These are phyloP conservation scores for Clonostachys chloroleuca DNA, from an alignment of 2,329 filamentous ascomycete genomes.

Conservation along the genomic window DNA sequence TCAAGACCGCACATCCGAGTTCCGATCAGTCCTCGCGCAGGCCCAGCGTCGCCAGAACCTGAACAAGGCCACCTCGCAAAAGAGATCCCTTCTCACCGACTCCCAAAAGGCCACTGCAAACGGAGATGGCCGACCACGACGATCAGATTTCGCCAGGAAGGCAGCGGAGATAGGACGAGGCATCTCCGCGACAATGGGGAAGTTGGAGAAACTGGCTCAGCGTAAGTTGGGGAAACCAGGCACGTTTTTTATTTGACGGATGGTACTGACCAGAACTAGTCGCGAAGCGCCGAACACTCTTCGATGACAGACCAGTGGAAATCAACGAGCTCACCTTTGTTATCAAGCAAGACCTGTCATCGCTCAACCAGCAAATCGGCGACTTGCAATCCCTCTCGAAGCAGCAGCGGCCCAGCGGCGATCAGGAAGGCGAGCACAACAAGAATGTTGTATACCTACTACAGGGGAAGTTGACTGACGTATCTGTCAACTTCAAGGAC, in stretches of 20 bases:
- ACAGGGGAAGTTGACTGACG: slow-evolving; percentile 87
- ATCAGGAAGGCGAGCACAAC: slow-evolving; percentile 93
- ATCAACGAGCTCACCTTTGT: slow-evolving; percentile 96
- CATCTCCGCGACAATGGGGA: slow-evolving; percentile 89
- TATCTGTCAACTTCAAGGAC: slow-evolving; percentile 94
- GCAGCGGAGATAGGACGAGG: slow-evolving; percentile 89
- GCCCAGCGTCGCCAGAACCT: slow-evolving; percentile 76
- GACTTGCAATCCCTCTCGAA: slow-evolving; percentile 73
- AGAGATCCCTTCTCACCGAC: slow-evolving; percentile 74
- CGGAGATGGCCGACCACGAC: slow-evolving; percentile 48
- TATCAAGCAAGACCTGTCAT: slow-evolving; percentile 94
- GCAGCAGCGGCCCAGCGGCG: slow-evolving; percentile 67
- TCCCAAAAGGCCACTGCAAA: slow-evolving; percentile 63
- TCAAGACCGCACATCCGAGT: slow-evolving; percentile 95
- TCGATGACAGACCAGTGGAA: slow-evolving; percentile 94
- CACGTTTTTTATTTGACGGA: background rate
- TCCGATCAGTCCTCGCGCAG: slow-evolving; percentile 84
- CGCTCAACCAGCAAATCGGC: slow-evolving; percentile 80
- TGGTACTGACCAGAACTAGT: slow-evolving; percentile 41
- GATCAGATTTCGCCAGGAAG: slow-evolving; percentile 89
- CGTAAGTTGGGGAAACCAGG: slow-evolving; percentile 36
- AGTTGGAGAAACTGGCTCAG: slow-evolving; percentile 89
- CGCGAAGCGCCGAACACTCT: slow-evolving; percentile 93
- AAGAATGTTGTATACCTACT: slow-evolving; percentile 93
- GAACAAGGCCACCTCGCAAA: slow-evolving; percentile 73